Evolutionary conservation across 192 early-diverging fungal species (phyloP).

Genomic region (Glomus cerebriforme): DNA sequence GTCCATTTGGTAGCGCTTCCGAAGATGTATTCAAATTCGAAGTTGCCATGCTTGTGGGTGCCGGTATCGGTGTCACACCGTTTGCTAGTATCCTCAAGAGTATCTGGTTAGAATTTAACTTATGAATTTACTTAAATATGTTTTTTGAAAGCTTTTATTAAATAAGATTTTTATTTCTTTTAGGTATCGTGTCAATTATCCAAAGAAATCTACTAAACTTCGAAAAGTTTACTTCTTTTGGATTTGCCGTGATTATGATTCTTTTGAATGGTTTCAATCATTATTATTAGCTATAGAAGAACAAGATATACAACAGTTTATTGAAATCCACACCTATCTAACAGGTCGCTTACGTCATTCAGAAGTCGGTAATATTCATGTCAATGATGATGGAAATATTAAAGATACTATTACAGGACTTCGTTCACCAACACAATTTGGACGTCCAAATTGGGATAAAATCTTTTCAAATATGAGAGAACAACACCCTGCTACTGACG

Average conservation of each 20-base stretch:
- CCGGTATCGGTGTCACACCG: conserved; percentile 84
- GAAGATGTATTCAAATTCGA: conserved; percentile 81
- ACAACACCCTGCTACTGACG: conserved; percentile 56
- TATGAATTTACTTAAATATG: neutral
- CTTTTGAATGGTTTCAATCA: conserved; percentile 85
- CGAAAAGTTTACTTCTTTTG: conserved; percentile 81
- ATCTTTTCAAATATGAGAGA: conserved; percentile 48
- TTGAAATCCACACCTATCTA: conserved; percentile 69
- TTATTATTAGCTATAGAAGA: conserved; percentile 66
- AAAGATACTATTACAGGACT: conserved; percentile 54
- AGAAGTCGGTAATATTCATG: conserved; percentile 62
- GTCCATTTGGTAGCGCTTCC: conserved; percentile 69
- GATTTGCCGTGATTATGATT: conserved; percentile 70
- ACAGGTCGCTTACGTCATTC: conserved; percentile 67
- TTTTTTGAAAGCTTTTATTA: neutral
- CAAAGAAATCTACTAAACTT: conserved; percentile 51
- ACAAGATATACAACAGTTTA: conserved; percentile 58
- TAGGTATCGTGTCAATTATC: conserved; percentile 59
- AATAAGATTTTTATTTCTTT: neutral
- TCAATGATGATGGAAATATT: conserved; percentile 52
- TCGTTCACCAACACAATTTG: conserved; percentile 46
- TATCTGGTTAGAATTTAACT: conserved; percentile 49
- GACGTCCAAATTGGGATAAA: conserved; percentile 52
- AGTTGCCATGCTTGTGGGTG: conserved; percentile 66
- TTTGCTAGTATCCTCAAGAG: conserved; percentile 74